Conservation (phyloP, 208 protist genomes). For the Acanthamoeba culbertsoni region DNA sequence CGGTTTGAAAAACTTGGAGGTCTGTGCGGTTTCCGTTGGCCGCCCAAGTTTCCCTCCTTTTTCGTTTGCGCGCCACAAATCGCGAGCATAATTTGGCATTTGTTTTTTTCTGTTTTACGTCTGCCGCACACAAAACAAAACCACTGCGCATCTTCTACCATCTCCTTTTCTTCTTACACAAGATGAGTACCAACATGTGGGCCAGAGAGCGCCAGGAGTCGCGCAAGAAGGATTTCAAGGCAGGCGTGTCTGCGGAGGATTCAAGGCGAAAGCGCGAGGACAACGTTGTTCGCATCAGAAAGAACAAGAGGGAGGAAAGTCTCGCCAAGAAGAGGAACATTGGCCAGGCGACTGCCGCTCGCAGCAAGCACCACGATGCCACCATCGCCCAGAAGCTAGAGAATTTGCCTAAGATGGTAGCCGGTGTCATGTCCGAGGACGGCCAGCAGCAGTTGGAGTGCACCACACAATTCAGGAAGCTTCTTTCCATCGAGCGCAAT, state of each 20-base stretch:
- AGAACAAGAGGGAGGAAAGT: slow-evolving; percentile 43
- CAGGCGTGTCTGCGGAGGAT: not conserved
- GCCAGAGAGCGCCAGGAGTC: not conserved
- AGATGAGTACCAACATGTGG: not conserved
- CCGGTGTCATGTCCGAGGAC: slow-evolving; percentile 73
- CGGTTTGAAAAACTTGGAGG: not conserved
- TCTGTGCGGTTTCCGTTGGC: not conserved
- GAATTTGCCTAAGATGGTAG: slow-evolving; percentile 75
- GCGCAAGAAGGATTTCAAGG: not conserved
- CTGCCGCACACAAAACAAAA: not conserved
- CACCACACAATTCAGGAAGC: slow-evolving; percentile 82
- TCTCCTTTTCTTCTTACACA: not conserved
- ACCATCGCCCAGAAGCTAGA: slow-evolving; percentile 66
- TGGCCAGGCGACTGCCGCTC: not conserved
- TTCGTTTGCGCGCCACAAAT: not conserved
- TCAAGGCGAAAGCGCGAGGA: slow-evolving; percentile 14
- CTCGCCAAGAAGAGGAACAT: slow-evolving; percentile 46
- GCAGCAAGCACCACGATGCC: slow-evolving; percentile 21
- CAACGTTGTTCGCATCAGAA: slow-evolving; percentile 12
- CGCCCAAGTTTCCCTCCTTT: not conserved
- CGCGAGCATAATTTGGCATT: not conserved
- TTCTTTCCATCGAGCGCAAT: slow-evolving; percentile 90
- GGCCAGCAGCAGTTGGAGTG: slow-evolving; percentile 68
- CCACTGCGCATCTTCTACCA: not conserved
- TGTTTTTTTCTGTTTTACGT: not conserved